Percentiles rank a stretch among this genome's conserved stretches.
phyloP scores from a whole-genome alignment of 176 grass and related monocot species.

The Oryza nivara region DNA sequence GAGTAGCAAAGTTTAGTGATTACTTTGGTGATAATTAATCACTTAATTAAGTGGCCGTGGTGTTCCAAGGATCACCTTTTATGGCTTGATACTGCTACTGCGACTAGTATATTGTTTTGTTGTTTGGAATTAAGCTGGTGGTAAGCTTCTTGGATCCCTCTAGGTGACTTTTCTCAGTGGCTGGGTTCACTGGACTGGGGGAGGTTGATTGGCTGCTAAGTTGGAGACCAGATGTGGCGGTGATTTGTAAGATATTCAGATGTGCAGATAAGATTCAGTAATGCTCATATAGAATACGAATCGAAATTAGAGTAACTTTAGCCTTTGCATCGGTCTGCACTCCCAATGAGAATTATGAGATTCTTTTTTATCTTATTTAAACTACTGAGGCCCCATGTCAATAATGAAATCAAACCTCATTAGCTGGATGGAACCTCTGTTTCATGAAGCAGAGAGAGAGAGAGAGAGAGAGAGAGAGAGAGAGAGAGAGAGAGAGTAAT shows the following conservation, averaged over 20 bases:
- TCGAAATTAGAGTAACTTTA: background rate
- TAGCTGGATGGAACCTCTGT: background rate
- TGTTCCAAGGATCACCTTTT: slow-evolving; percentile 28
- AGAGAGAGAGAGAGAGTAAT: too few species aligned
- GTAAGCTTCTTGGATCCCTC: background rate
- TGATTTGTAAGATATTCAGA: background rate
- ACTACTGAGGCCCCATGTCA: background rate
- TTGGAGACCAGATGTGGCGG: slow-evolving; percentile 2
- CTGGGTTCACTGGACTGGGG: slow-evolving; percentile 26
- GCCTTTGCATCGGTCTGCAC: background rate
- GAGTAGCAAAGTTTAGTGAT: background rate
- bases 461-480: too few species aligned
- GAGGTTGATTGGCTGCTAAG: slow-evolving; percentile 29
- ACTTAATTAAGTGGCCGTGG: background rate
- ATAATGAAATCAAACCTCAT: slow-evolving; percentile 10
- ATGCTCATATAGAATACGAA: background rate
- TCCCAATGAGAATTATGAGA: background rate
- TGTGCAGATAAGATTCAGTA: background rate
- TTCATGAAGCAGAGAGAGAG: background rate
- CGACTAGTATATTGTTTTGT: background rate
- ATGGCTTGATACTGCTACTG: background rate
- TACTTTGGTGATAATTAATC: background rate
- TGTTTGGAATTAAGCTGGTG: background rate
- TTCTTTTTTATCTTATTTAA: background rate
- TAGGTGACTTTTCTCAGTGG: background rate